Evolutionary conservation across 2,329 filamentous ascomycete species (phyloP), one percentile per base, ranked within the genome.

Genomic region (Lachnellula occidentalis): DNA sequence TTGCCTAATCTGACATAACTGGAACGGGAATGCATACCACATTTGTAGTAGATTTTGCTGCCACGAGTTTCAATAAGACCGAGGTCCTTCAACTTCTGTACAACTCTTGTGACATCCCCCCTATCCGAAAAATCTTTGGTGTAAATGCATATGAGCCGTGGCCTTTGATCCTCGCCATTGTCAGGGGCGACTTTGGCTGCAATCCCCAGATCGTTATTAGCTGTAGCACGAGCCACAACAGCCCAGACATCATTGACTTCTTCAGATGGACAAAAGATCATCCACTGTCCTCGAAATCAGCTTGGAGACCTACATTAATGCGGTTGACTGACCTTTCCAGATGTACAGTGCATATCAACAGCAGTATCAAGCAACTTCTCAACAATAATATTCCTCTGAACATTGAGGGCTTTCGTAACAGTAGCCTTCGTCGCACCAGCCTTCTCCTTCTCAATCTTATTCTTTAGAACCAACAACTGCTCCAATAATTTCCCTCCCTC

Each of bases 81-180:
- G 55, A 91, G 73, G 53, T 83, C 75, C 49, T 78, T 77, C 58
- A 95, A 70, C 60, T 75, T 78, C 55, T 74, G 66, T 39, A 92
- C 72, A 4, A 95, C 87, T 43, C 87, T 78, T 27, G 75, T 77
- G 5, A 95, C 79, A 66, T 95, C 89, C 4, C 77, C 73, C 50
- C 73, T 76, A 66, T 95, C 83, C 27, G 74, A 74, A 66, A 91
- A 94, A 68, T 95, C 83, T 42, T 75, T 73, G 5, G 89, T 95
- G 69, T 95, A 95, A 7, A 95, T 75, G 61, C 87, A 92, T 24
- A 95, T 82, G 42, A 94, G 71, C 19, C 83, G 77, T 19, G 73
- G 70, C 43, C 70, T 75, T 22, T 71, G 64, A 5, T 71, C 66
- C 1, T 70, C 69, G 5, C 58, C 69, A 61, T 71, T 72, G 9